These are phyloP conservation scores for Fusarium buharicum DNA, from an alignment of 2,329 filamentous ascomycete genomes.

Conservation along the genomic window DNA sequence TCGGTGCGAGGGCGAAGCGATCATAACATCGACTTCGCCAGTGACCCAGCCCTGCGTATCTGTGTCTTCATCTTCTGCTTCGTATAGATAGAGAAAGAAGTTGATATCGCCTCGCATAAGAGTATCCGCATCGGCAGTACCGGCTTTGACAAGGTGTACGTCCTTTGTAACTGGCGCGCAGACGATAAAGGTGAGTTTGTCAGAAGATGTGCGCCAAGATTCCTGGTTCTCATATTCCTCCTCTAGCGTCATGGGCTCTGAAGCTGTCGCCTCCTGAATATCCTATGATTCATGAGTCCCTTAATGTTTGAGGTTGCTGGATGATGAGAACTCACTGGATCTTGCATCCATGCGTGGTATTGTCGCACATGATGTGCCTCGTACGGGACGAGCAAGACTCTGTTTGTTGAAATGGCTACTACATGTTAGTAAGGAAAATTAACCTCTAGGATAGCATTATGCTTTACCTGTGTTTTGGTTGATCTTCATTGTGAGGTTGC, in stretches of 20 bases:
- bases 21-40: conserved; percentile 89
- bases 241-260: conserved; percentile 79
- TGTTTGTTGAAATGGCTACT: conserved; percentile 72
- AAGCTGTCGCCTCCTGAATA: conserved; percentile 86
- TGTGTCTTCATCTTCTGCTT: conserved; percentile 59
- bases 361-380: conserved; percentile 80
- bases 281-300: conserved; percentile 60
- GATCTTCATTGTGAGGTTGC: conserved; percentile 53
- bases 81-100: conserved; percentile 76
- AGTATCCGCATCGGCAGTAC: conserved; percentile 63
- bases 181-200: conserved; percentile 93
- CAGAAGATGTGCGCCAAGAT: conserved; percentile 82
- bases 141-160: conserved; percentile 43
- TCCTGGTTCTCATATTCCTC: conserved; percentile 91
- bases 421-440: not conserved
- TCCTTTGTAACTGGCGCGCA: conserved; percentile 62
- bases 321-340: conserved; percentile 62
- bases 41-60: conserved; percentile 50
- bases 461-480: conserved; percentile 57
- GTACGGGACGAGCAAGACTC: conserved; percentile 84
- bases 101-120: conserved; percentile 81
- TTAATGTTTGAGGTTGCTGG: not conserved
- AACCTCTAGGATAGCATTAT: rapidly evolving
- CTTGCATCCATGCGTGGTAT: conserved; percentile 94
- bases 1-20: conserved; percentile 69